Conservation (phyloP, 306 rosid genomes). For the Amphicarpaea edgeworthii region DNA sequence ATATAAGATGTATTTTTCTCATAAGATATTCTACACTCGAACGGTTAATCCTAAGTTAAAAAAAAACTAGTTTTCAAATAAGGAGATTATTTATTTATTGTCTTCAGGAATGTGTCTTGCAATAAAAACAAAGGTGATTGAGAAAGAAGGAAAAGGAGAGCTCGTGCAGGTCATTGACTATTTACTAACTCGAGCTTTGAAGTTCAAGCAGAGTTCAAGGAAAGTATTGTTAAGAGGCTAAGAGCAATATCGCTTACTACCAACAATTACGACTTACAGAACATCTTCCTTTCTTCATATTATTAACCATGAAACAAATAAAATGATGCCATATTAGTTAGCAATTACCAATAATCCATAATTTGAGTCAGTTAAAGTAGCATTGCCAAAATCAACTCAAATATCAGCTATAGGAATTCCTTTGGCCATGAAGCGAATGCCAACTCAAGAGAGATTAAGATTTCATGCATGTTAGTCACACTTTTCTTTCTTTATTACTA, state of each 20-base stretch:
- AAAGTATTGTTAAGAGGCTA: too few relatives aligned
- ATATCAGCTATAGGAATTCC: neutral
- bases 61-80: neutral
- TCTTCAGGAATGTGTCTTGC: neutral
- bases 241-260: neutral
- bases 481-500: constrained; percentile 22
- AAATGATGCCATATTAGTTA: neutral
- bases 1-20: too few relatives aligned
- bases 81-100: neutral
- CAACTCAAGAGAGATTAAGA: constrained; percentile 9
- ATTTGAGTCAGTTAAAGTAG: neutral
- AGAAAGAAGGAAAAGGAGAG: neutral
- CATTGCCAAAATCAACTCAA: constrained; percentile 1
- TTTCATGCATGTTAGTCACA: neutral
- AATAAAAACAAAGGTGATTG: neutral
- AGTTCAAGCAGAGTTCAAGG: too few relatives aligned
- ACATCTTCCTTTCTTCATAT: constrained; percentile 21
- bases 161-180: neutral
- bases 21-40: too few relatives aligned
- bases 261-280: neutral
- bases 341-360: constrained; percentile 9
- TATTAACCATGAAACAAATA: constrained; percentile 11
- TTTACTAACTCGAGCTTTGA: too few relatives aligned
- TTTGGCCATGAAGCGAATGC: neutral
- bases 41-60: too few relatives aligned